These are phyloP conservation scores for Populus ilicifolia DNA, from an alignment of 345 rosid genomes.

Conservation along the genomic window DNA sequence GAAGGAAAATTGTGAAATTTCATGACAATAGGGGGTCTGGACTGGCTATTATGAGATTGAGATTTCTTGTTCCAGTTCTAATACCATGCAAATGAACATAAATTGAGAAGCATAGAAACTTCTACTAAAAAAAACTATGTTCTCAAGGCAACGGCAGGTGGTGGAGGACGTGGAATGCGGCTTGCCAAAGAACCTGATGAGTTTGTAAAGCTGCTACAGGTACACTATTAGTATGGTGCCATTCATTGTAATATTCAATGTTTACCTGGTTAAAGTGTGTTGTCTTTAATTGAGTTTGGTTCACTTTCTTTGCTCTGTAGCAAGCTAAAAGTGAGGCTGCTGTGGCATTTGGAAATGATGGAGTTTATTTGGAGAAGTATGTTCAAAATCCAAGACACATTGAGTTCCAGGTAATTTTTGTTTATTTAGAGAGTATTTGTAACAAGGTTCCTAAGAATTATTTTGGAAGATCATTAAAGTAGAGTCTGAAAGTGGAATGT, in stretches of 20 bases:
- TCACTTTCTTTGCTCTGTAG: constrained; percentile 37
- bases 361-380: constrained; percentile 90
- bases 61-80: not conserved
- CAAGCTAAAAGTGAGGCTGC: constrained; percentile 99
- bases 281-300: constrained; percentile 15
- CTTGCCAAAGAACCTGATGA: constrained; percentile 92
- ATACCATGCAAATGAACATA: constrained; percentile 1
- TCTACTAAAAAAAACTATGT: constrained; percentile 4
- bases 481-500: not conserved
- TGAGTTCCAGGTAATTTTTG: constrained; percentile 79
- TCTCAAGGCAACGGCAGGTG: constrained; percentile 94
- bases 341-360: constrained; percentile 98
- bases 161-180: constrained; percentile 99
- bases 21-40: not conserved
- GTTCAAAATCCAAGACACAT: constrained; percentile 94
- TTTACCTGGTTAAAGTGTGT: no score
- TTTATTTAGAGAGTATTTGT: not conserved
- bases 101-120: not conserved
- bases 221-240: constrained; percentile 18
- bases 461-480: not conserved
- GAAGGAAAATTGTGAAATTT: not conserved
- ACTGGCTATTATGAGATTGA: not conserved
- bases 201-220: constrained; percentile 94
- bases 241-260: not conserved
- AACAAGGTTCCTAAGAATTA: not conserved